These are phyloP conservation scores for Tetrapisispora fleetii DNA, from an alignment of 805 yeast genomes.

Conservation along the genomic window DNA sequence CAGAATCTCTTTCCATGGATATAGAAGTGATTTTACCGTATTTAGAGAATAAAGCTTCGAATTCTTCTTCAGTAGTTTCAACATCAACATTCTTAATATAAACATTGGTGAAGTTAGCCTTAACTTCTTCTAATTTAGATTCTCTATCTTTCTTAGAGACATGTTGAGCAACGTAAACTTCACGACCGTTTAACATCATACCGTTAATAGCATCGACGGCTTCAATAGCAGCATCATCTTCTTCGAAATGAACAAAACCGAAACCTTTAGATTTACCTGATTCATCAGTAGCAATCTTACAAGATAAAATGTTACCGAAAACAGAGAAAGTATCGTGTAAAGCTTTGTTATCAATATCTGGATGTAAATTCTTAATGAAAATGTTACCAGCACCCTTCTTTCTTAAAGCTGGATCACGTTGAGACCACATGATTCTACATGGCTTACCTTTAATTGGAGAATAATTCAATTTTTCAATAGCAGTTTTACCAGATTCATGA, in stretches of 20 bases:
- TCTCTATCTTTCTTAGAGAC: slow-evolving; percentile 88
- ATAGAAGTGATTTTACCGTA: slow-evolving; percentile 79
- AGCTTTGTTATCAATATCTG: slow-evolving; percentile 97
- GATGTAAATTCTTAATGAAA: slow-evolving; percentile 96
- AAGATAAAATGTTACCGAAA: slow-evolving; percentile 89
- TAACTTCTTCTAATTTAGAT: slow-evolving; percentile 80
- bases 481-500: slow-evolving; percentile 82
- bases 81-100: slow-evolving; percentile 82
- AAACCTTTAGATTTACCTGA: slow-evolving; percentile 88
- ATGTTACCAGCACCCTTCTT: slow-evolving; percentile 94
- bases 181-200: slow-evolving; percentile 92
- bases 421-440: slow-evolving; percentile 99
- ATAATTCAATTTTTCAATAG: slow-evolving; percentile 93
- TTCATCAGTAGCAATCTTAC: slow-evolving; percentile 95
- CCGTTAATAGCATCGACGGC: slow-evolving; percentile 98
- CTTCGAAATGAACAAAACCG: slow-evolving; percentile 95
- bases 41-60: slow-evolving; percentile 59
- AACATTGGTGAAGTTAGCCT: slow-evolving; percentile 91
- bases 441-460: slow-evolving; percentile 87
- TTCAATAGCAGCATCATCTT: slow-evolving; percentile 82
- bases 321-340: slow-evolving; percentile 96
- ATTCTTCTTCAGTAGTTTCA: slow-evolving; percentile 61
- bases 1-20: slow-evolving; percentile 66
- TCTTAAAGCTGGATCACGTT: slow-evolving; percentile 94
- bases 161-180: slow-evolving; percentile 93